Evolutionary conservation across 495 filamentous ascomycete species (phyloP).

Genomic region (Barbatosphaeria neglecta): DNA sequence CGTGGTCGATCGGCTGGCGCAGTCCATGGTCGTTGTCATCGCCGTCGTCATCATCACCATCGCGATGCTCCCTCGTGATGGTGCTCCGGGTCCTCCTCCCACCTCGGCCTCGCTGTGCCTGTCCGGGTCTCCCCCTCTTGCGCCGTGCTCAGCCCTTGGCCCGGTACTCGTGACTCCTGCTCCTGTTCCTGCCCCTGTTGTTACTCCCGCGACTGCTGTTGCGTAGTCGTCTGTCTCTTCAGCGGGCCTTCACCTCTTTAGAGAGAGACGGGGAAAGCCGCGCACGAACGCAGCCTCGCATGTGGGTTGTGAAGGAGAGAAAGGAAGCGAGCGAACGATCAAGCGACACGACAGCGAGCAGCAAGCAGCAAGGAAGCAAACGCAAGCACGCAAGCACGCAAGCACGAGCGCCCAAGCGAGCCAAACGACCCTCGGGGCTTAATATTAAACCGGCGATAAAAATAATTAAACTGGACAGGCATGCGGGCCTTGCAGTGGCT

Average conservation of each 20-base stretch:
- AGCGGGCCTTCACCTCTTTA: neutral
- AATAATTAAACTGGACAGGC: neutral
- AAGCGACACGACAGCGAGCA: neutral
- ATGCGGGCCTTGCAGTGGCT: no score
- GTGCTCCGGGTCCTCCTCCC: neutral
- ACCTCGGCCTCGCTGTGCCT: neutral
- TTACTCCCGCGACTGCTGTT: neutral
- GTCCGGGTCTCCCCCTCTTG: conserved; percentile 1
- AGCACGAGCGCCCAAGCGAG: no score
- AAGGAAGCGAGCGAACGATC: no score
- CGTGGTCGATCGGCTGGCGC: conserved; percentile 9
- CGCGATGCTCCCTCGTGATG: conserved; percentile 1
- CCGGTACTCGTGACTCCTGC: no score
- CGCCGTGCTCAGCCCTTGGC: neutral
- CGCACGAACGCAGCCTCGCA: neutral
- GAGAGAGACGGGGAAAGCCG: neutral
- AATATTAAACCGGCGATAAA: neutral
- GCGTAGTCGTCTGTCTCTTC: neutral
- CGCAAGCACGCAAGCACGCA: no score
- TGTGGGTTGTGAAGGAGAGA: no score
- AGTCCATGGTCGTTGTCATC: conserved; percentile 14
- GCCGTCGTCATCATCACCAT: conserved; percentile 11
- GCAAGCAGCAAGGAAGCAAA: neutral
- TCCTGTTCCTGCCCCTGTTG: neutral
- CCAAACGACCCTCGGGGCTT: no score